Base-by-base conservation (phyloP, 768 basidiomycete species). In the Tylopilus rubrobrunneus region DNA sequence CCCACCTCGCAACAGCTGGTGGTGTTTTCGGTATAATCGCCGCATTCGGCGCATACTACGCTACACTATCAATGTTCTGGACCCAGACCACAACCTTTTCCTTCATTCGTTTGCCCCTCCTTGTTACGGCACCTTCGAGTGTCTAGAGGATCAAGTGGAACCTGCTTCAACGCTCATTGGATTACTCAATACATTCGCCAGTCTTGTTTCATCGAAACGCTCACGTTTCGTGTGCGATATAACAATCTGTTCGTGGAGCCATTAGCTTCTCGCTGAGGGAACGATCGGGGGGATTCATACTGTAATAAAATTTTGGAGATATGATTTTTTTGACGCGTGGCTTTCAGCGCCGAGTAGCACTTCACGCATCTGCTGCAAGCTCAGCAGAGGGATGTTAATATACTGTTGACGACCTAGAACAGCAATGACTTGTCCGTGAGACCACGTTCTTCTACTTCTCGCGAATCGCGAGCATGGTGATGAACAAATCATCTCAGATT, bases 1-100 rank as follows among this genome's bases (percentile, higher is more conserved):
- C 61, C 0, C 62, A 63, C 11, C 51, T 68, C 4, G 64, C 62
- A 25, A 68, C 67, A 4, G 65, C 55, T 8, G 67, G 67, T 53
- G 67, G 67, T 49, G 56, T 49, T 11, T 46, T 69, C 21, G 65
- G 65, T 45, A 15, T 69, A 42, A 23, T 67, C 27, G 66, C 67
- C 11, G 50, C 66, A 9, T 67, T 62, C 10, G 66, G 67, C 10
- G 63, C 66, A 49, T 69, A 65, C 66, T 67, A 69, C 15, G 65
- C 58, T 4, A 53, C 65, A 17, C 6, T 67, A 33, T 61, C 67
- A 14, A 45, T 54, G 49, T 62, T 67, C 45, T 67, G 67, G 67
- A 69, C 66, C 7, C 62, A 69, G 47, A 60, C 66, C 28, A 64
- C 67, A 9, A 67, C 66, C 1, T 52, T 15, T 31, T 67, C 62